Conservation (phyloP, 129 eudicot species). For the Scalesia atractyloides region DNA sequence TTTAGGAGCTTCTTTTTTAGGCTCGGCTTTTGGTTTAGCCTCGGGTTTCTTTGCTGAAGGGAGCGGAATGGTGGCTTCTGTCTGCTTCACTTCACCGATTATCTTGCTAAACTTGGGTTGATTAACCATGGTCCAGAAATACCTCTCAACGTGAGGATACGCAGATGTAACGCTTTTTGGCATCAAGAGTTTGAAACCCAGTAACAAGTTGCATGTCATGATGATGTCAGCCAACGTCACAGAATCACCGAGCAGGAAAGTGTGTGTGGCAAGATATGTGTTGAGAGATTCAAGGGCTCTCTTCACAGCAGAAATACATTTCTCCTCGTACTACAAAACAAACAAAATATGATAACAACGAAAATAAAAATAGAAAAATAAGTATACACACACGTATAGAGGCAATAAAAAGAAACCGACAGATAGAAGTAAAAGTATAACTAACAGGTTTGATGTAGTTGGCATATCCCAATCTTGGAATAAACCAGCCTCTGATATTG, state of each 20-base stretch:
- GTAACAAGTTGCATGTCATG: slow-evolving; percentile 51
- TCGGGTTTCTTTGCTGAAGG: slow-evolving; percentile 54
- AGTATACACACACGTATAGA: neutral
- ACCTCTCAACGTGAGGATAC: slow-evolving; percentile 93
- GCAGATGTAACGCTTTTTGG: slow-evolving; percentile 69
- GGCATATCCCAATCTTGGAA: slow-evolving; percentile 43
- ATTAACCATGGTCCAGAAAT: slow-evolving; percentile 87
- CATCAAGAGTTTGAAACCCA: slow-evolving; percentile 47
- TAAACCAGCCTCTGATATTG: slow-evolving; percentile 33
- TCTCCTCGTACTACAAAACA: slow-evolving; percentile 65
- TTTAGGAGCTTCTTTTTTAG: slow-evolving; percentile 43
- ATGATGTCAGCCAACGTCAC: slow-evolving; percentile 67
- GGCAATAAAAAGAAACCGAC: neutral
- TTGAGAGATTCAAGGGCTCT: slow-evolving; percentile 66
- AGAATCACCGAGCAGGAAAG: slow-evolving; percentile 52
- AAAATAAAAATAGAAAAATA: neutral
- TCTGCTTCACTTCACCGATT: slow-evolving; percentile 64
- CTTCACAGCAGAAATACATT: slow-evolving; percentile 52
- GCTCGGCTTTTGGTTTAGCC: slow-evolving; percentile 45
- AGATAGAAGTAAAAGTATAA: neutral
- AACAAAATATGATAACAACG: neutral
- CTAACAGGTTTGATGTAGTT: slow-evolving; percentile 22
- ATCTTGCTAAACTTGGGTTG: slow-evolving; percentile 79
- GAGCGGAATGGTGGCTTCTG: slow-evolving; percentile 56
- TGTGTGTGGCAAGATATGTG: slow-evolving; percentile 49